phyloP scores from a whole-genome alignment of 2,329 filamentous ascomycete genomes.

The Ambrosiella xylebori region DNA sequence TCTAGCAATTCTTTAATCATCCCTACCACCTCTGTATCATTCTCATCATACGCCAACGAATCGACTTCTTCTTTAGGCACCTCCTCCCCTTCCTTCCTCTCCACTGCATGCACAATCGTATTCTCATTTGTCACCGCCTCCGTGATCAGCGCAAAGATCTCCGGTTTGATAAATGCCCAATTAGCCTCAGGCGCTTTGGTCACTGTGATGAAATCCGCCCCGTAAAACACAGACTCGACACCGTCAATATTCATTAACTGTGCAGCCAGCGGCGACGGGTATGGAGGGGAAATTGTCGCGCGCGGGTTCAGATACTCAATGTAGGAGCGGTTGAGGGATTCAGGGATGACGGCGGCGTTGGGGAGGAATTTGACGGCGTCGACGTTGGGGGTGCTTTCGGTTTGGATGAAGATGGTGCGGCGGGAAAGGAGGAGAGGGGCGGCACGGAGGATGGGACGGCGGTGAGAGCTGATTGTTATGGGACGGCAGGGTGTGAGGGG shows the following conservation, averaged over 20 bases:
- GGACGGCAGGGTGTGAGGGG: neutral
- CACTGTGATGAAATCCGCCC: slow-evolving; percentile 88
- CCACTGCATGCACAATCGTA: slow-evolving; percentile 56
- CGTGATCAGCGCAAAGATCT: slow-evolving; percentile 88
- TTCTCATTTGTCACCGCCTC: slow-evolving; percentile 77
- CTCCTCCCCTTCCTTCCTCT: slow-evolving; percentile 37
- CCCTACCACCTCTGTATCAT: slow-evolving; percentile 82
- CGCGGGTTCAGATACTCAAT: slow-evolving; percentile 85
- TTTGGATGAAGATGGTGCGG: slow-evolving; percentile 94
- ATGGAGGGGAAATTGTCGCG: slow-evolving; percentile 70
- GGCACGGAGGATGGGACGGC: slow-evolving; percentile 11
- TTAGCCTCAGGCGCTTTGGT: slow-evolving; percentile 76
- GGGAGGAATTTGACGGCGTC: slow-evolving; percentile 94
- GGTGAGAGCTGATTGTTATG: neutral
- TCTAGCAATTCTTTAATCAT: slow-evolving; percentile 99
- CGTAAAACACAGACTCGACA: slow-evolving; percentile 89
- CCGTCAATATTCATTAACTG: slow-evolving; percentile 87
- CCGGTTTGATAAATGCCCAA: slow-evolving; percentile 89
- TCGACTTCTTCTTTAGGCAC: slow-evolving; percentile 37
- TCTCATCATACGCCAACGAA: slow-evolving; percentile 66
- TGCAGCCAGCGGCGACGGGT: slow-evolving; percentile 80
- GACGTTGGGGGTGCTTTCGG: slow-evolving; percentile 82
- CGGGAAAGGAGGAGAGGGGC: slow-evolving; percentile 14
- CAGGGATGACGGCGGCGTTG: slow-evolving; percentile 70
- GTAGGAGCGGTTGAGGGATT: slow-evolving; percentile 54